phyloP scores from a whole-genome alignment of 2,329 filamentous ascomycete genomes.

The Trichoderma endophyticum region DNA sequence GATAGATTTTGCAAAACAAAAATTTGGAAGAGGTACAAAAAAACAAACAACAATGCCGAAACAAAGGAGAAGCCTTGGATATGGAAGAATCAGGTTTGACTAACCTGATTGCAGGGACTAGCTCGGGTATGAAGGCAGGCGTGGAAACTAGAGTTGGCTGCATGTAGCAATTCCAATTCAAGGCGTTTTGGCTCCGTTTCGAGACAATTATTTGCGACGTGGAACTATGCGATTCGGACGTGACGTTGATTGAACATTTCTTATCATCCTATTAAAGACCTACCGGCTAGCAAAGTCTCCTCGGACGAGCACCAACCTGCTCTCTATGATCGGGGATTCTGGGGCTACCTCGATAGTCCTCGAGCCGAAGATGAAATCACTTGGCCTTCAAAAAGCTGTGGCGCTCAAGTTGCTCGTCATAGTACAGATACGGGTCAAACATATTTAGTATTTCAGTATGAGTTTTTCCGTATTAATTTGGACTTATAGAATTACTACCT shows the following conservation, averaged over 20 bases:
- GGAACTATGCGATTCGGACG: slow-evolving; percentile 29
- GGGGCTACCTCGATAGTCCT: slow-evolving; percentile 56
- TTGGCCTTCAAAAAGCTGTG: slow-evolving; percentile 61
- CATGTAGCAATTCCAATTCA: slow-evolving; percentile 45
- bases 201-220: slow-evolving; percentile 32
- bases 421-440: slow-evolving; percentile 67
- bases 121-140: slow-evolving; percentile 39
- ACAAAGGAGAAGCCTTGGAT: background rate
- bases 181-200: slow-evolving; percentile 46
- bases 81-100: background rate
- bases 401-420: slow-evolving; percentile 51
- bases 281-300: slow-evolving; percentile 56
- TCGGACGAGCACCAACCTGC: slow-evolving; percentile 40
- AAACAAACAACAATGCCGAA: background rate
- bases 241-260: slow-evolving; percentile 29
- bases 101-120: slow-evolving; percentile 28
- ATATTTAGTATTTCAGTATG: slow-evolving; percentile 30
- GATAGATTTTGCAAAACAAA: slow-evolving; percentile 42
- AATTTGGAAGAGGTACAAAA: slow-evolving; percentile 22
- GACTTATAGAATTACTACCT: background rate
- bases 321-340: slow-evolving; percentile 50
- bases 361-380: slow-evolving; percentile 57
- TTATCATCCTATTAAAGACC: slow-evolving; percentile 8
- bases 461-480: slow-evolving; percentile 6
- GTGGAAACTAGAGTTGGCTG: slow-evolving; percentile 43